Base-by-base conservation (phyloP, 345 rosid species). In the Populus davidiana region DNA sequence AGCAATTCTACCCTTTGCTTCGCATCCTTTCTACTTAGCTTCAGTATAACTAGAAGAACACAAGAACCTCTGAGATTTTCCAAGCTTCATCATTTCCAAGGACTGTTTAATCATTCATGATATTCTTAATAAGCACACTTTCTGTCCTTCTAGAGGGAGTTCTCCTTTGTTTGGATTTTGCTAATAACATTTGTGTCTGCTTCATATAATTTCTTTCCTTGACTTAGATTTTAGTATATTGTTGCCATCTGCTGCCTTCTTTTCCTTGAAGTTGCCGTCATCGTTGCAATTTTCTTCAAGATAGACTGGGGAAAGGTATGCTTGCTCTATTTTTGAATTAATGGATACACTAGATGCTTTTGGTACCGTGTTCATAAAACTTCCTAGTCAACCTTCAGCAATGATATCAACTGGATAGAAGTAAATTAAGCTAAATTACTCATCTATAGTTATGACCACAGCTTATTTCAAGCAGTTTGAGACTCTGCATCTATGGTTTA, bases 251-350 rank as follows among this genome's bases (percentile, higher is more conserved):
- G 75, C 75, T 87, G 79, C 71, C 85, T 87, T 35, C 67, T 90
- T 44, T 70, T 75, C 71, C 71, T 87, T 10, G 86, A 90, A 78
- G 82, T 59, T 1, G 82, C 82, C 44, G 81, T 76, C 47, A 72
- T 90, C 14, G 81, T 83, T 27, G 31, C 78, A 41, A 73, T 84
- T 64, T 86, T 88, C 85, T 90, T 90, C 88, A 80, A 75, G 83
- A 76, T 71, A 38, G 75, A 87, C 78, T 86, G 89, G 89, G 63
- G 25, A 41, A 23, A 52, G 89, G 91, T 90, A 88, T 43, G 84
- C 50, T 75, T 76, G 38, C 44, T 27, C 74, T 33, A n/a, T 36
- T 70, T 25, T 66, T 21, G 31, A 16, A 14, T 52, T 6, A 20
- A 66, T 35, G 16, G 18, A 9, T 54, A 31, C 9, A 54, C 4